Evolutionary conservation across 495 filamentous ascomycete species (phyloP).

Genomic region (Letharia columbiana): DNA sequence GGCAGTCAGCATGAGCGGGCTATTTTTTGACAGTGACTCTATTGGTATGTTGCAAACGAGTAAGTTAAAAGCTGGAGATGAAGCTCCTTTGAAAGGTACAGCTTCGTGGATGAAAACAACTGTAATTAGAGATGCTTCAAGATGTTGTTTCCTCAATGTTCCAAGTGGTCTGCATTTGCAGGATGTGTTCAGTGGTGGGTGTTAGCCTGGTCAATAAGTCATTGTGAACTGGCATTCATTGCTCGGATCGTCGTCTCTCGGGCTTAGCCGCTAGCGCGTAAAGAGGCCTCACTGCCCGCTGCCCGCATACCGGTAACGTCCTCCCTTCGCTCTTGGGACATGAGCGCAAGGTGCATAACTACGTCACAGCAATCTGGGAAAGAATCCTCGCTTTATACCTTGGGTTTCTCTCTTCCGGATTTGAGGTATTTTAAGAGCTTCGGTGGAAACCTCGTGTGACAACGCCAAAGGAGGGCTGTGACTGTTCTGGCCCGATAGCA

Average conservation of each 20-base stretch:
- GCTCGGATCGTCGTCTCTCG: background rate
- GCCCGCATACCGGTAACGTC: background rate
- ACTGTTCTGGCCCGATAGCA: background rate
- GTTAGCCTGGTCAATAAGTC: background rate
- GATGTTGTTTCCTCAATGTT: background rate
- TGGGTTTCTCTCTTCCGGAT: background rate
- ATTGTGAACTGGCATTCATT: background rate
- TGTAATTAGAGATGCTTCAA: background rate
- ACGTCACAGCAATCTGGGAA: background rate
- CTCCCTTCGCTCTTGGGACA: background rate
- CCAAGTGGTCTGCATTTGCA: background rate
- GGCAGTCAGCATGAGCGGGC: conserved; percentile 7
- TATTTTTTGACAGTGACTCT: background rate
- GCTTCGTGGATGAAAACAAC: background rate
- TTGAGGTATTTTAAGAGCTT: background rate
- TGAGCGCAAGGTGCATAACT: background rate
- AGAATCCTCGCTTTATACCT: too few relatives aligned
- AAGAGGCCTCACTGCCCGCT: background rate
- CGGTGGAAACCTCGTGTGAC: background rate
- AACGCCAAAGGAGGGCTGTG: background rate
- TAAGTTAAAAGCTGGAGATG: background rate
- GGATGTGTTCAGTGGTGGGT: background rate
- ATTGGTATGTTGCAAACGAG: background rate
- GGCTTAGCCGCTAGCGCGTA: conserved; percentile 1
- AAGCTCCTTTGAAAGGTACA: background rate